phyloP scores from a whole-genome alignment of 441 rosid genomes.

The Erysimum pusillum region DNA sequence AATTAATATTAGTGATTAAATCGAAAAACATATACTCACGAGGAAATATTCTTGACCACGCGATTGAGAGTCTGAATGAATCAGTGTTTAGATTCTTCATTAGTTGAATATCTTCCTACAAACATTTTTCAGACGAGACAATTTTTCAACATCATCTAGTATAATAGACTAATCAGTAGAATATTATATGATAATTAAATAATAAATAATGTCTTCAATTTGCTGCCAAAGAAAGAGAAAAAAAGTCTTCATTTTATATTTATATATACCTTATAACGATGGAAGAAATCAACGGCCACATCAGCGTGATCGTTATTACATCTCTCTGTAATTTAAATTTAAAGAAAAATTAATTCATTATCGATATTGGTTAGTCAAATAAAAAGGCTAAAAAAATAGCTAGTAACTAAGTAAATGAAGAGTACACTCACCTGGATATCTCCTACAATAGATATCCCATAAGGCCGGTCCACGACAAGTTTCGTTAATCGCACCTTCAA shows the following conservation, averaged over 20 bases:
- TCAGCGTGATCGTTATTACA: conserved; percentile 18
- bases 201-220: no score
- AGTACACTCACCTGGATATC: conserved; percentile 52
- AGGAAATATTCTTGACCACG: conserved; percentile 41
- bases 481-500: conserved; percentile 64
- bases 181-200: background rate
- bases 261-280: conserved; percentile 36
- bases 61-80: conserved; percentile 33
- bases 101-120: conserved; percentile 36
- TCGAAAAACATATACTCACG: conserved; percentile 3
- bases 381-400: no score
- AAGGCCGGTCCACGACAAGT: conserved; percentile 56
- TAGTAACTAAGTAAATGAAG: background rate
- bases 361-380: background rate
- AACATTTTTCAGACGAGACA: conserved; percentile 24
- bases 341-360: background rate
- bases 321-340: conserved; percentile 1
- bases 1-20: background rate
- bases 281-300: conserved; percentile 39
- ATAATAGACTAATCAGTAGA: background rate
- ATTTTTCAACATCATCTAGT: background rate
- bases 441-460: conserved; percentile 61
- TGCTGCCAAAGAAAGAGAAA: no score
- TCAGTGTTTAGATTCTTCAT: conserved; percentile 39
- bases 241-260: background rate